phyloP scores from a whole-genome alignment of 306 rosid genomes.

The Cucumis hystrix region DNA sequence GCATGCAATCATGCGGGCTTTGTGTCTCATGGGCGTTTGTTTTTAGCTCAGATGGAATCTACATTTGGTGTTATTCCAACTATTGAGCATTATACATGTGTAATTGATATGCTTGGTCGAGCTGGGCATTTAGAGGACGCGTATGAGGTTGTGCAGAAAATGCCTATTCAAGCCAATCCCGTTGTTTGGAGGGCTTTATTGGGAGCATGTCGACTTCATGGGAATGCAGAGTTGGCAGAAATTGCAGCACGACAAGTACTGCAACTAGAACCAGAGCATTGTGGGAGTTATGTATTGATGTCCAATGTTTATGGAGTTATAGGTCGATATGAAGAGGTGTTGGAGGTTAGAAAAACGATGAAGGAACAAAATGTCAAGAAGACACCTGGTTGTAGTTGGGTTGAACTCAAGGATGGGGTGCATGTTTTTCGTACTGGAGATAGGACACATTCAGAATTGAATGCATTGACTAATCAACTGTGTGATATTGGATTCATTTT shows the following conservation, averaged over 20 bases:
- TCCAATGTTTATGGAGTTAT: constrained; percentile 54
- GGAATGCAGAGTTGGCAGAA: constrained; percentile 50
- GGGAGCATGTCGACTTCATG: constrained; percentile 60
- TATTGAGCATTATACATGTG: constrained; percentile 75
- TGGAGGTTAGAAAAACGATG: constrained; percentile 55
- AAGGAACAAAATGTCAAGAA: constrained; percentile 63
- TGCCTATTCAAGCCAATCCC: constrained; percentile 54
- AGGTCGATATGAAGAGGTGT: constrained; percentile 61
- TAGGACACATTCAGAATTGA: constrained; percentile 46
- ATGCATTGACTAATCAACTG: constrained; percentile 52
- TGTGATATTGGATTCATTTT: constrained; percentile 36
- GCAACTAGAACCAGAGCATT: constrained; percentile 61
- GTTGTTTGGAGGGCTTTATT: constrained; percentile 75
- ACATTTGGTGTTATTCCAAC: constrained; percentile 47
- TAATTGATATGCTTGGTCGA: constrained; percentile 76
- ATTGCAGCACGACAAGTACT: constrained; percentile 37
- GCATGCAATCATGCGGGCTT: constrained; percentile 75
- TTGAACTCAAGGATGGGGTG: constrained; percentile 66
- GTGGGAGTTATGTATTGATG: constrained; percentile 68
- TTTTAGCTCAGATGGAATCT: constrained; percentile 43
- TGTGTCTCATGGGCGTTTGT: constrained; percentile 45
- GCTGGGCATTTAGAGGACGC: constrained; percentile 59
- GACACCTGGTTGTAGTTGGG: constrained; percentile 80
- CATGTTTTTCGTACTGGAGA: constrained; percentile 60
- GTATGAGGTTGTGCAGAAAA: constrained; percentile 29